Evolutionary conservation across 1,284 basidiomycete species (phyloP).

Genomic region (Irpex sp.): DNA sequence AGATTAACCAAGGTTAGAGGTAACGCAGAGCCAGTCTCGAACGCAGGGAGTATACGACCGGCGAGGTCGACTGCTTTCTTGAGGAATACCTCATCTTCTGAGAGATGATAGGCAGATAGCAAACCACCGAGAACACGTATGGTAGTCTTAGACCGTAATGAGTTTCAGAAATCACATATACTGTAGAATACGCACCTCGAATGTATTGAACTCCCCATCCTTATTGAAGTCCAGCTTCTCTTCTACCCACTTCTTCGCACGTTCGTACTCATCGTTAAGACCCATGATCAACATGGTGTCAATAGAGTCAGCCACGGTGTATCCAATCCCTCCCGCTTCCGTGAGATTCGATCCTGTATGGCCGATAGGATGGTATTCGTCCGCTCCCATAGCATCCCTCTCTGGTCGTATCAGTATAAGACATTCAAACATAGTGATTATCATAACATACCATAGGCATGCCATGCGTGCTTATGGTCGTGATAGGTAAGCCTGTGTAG

Average conservation of each 20-base stretch:
- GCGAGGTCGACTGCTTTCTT: conserved; percentile 78
- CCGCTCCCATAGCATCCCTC: conserved; percentile 82
- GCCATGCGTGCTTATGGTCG: conserved; percentile 66
- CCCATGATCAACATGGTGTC: conserved; percentile 90
- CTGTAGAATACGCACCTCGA: conserved; percentile 62
- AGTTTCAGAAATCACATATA: conserved; percentile 6
- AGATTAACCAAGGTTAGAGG: conserved; percentile 83
- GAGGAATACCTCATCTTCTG: conserved; percentile 66
- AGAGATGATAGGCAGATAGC: conserved; percentile 79
- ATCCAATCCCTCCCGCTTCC: conserved; percentile 75
- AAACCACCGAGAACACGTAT: conserved; percentile 83
- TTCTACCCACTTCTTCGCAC: conserved; percentile 79
- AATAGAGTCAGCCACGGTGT: conserved; percentile 79
- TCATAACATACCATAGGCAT: conserved; percentile 60
- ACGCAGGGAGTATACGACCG: conserved; percentile 82
- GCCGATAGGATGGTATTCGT: conserved; percentile 86
- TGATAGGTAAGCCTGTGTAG: conserved; percentile 8
- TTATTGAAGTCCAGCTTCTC: conserved; percentile 73
- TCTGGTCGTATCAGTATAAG: conserved; percentile 46
- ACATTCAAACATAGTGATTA: not conserved
- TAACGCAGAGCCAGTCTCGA: conserved; percentile 79
- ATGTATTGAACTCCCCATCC: conserved; percentile 84
- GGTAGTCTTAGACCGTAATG: conserved; percentile 49
- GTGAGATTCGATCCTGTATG: conserved; percentile 76
- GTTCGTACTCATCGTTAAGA: conserved; percentile 72